Evolutionary conservation across 202 grass and related monocot genomes (phyloP), one percentile per base, ranked within the genome.

Genomic region (Digitaria exilis): DNA sequence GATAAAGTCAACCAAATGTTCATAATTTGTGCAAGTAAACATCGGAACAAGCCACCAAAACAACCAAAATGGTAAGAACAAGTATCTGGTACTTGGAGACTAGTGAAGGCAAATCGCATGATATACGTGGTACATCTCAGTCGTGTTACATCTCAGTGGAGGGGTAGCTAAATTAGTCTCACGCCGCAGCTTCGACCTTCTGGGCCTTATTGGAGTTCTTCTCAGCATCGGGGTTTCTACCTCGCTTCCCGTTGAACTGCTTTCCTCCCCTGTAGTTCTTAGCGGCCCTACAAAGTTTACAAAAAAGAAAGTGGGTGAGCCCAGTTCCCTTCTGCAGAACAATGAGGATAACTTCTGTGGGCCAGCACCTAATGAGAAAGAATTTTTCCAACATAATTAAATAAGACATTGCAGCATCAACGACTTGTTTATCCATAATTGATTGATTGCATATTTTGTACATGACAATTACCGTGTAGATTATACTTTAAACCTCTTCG

Each of bases 181-280:
- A 86, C 0, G 69, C 75, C 2, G 30, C 50, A 49, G 81, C 84
- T 68, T 85, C 81, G 9, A 89, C 71, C 44, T 89, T 77, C 78
- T 71, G 81, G 9, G 67, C 25, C 60, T 92, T 87, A 16, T 79
- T 87, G 31, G 84, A 54, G 19, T 60, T 63, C 44, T 65, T 79
- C 10, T 79, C 81, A 7, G 81, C 65, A 37, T 87, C 73, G 0
- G 58, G 22, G 9, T 87, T 69, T 15, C 78, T 75, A 34, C 65
- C 56, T 26, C 84, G 81, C 81, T 92, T 92, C 44, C 81, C 80
- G 11, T 54, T 83, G 32, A 87, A 84, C 29, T 72, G 84, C 63
- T 85, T 87, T 61, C 84, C 85, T 66, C 88, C 84, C 64, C 80
- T 81, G 42, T 32, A 52, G 32, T 62, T 74, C 61, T 74, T 87